These are phyloP conservation scores for Gymnopilus dilepis DNA, from an alignment of 768 basidiomycete species.

Conservation along the genomic window DNA sequence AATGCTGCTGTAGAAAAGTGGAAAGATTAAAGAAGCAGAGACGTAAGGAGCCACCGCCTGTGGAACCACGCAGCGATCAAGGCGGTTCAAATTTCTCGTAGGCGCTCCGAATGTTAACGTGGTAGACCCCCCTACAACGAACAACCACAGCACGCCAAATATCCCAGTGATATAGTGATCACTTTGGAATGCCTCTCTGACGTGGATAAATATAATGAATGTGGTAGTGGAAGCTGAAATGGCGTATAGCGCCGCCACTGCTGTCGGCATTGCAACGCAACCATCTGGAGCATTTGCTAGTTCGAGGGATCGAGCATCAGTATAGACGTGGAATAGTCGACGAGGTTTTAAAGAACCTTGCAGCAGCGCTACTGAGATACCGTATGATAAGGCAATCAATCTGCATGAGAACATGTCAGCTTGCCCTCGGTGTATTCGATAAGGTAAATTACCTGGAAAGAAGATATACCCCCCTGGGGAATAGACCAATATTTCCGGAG, in stretches of 20 bases:
- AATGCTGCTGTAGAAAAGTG: constrained; percentile 14
- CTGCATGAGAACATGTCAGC: neutral
- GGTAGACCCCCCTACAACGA: neutral
- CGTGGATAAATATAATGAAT: constrained; percentile 12
- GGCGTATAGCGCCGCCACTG: constrained; percentile 2
- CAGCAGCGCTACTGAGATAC: too few species aligned
- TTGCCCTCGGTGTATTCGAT: neutral
- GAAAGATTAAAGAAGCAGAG: constrained; percentile 9
- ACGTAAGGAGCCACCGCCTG: constrained; percentile 13
- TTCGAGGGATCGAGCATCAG: too few species aligned
- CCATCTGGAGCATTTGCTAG: neutral
- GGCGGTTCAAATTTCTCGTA: neutral
- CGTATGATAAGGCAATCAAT: neutral
- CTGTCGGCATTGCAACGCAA: constrained; percentile 1
- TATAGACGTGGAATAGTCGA: too few species aligned
- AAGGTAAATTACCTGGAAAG: neutral
- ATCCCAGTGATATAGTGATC: constrained; percentile 13
- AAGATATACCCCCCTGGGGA: neutral
- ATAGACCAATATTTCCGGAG: neutral
- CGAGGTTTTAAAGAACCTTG: too few species aligned
- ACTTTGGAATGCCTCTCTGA: constrained; percentile 2
- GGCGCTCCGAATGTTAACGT: constrained; percentile 13
- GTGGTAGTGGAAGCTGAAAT: constrained; percentile 11
- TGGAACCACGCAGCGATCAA: constrained; percentile 2
- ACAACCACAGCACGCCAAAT: constrained; percentile 13